Conservation (phyloP, 2,329 filamentous ascomycete genomes). For the Monosporascus sp. region DNA sequence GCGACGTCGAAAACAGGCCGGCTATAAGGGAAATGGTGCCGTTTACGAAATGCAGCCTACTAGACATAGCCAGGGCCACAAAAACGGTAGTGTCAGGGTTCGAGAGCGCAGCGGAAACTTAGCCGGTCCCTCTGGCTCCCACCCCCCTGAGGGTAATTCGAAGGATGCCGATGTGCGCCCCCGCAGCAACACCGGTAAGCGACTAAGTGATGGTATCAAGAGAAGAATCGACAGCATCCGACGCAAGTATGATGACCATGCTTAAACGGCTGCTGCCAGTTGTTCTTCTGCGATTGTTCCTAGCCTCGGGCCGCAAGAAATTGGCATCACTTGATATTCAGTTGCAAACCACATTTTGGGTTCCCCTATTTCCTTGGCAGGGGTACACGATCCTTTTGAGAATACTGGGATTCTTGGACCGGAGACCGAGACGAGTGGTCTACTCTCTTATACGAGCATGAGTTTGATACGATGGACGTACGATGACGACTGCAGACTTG, state of each 20-base stretch:
- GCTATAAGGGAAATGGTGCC: constrained; percentile 19
- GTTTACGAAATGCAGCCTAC: constrained; percentile 47
- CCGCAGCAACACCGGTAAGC: constrained; percentile 38
- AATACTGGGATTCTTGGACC: too few species aligned
- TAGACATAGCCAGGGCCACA: constrained; percentile 9
- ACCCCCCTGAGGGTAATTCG: constrained; percentile 8
- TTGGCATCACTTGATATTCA: constrained; percentile 22
- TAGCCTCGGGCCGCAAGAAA: constrained; percentile 54
- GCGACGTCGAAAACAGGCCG: constrained; percentile 19
- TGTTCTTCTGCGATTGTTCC: constrained; percentile 50
- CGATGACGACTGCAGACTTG: too few species aligned
- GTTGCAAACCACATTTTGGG: too few species aligned
- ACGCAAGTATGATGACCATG: constrained; percentile 32
- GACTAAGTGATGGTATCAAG: constrained; percentile 47
- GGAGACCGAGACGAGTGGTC: too few species aligned
- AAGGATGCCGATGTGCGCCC: constrained; percentile 27
- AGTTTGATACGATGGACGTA: too few species aligned
- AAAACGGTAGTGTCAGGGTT: constrained; percentile 20
- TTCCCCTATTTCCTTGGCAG: too few species aligned
- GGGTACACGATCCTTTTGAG: too few species aligned
- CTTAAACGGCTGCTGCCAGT: constrained; percentile 22
- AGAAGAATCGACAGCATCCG: constrained; percentile 49
- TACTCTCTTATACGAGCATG: too few species aligned
- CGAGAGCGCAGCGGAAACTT: constrained; percentile 42
- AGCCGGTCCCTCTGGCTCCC: constrained; percentile 12